phyloP scores from a whole-genome alignment of 148 eudicot genomes.

The Arctostaphylos glauca region DNA sequence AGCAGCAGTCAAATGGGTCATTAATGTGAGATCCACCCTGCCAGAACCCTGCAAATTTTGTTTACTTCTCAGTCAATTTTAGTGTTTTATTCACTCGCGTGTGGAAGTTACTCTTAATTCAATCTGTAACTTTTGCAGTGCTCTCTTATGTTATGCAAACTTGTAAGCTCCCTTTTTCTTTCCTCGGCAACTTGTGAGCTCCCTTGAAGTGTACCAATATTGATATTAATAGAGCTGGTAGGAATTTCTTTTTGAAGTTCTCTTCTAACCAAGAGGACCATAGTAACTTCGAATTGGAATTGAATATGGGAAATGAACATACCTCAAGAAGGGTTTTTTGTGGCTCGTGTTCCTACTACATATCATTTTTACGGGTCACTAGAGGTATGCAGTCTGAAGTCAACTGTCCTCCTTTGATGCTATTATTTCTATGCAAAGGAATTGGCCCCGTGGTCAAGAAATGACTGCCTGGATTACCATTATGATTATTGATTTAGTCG shows the following conservation, averaged over 20 bases:
- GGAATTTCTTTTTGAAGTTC: neutral
- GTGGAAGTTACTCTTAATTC: neutral
- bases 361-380: too few relatives aligned
- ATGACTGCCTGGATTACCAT: too few relatives aligned
- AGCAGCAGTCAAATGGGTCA: neutral
- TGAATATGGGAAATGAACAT: neutral
- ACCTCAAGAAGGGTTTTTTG: neutral
- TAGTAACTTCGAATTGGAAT: neutral
- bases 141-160: neutral
- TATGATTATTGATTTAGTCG: too few relatives aligned
- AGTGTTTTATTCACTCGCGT: neutral
- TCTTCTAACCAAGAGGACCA: neutral
- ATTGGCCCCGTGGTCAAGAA: too few relatives aligned
- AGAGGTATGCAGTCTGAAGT: too few relatives aligned
- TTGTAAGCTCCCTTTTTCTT: neutral
- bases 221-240: too few relatives aligned
- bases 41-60: neutral
- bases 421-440: too few relatives aligned
- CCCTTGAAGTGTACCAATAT: too few relatives aligned
- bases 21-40: neutral
- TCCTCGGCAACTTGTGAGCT: neutral
- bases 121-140: neutral
- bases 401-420: too few relatives aligned
- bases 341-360: neutral
- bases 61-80: neutral